Conservation (phyloP, 768 basidiomycete species). For the Royoungia palumana region DNA sequence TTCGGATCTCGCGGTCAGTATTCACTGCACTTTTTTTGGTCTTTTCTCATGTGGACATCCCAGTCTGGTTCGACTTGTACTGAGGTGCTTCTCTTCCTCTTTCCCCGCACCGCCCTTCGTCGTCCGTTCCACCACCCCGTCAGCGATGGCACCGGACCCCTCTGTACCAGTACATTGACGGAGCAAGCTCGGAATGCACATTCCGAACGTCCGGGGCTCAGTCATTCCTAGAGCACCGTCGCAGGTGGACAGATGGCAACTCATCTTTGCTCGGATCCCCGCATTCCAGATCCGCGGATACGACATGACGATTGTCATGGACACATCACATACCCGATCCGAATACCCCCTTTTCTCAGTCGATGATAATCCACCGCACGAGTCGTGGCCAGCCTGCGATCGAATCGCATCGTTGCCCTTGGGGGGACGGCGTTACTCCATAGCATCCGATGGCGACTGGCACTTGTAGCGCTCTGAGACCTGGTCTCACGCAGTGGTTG, state of each 20-base stretch:
- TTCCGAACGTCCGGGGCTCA: neutral
- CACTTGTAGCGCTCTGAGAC: too few species aligned
- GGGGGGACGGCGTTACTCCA: too few species aligned
- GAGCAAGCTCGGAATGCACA: neutral
- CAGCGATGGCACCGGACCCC: neutral
- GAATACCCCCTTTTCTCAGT: too few species aligned
- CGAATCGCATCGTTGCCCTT: too few species aligned
- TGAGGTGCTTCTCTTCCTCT: neutral
- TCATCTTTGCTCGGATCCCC: neutral
- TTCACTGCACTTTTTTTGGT: too few species aligned
- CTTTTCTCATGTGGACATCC: neutral
- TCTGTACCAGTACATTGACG: neutral
- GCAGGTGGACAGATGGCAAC: neutral
- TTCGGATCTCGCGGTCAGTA: conserved; percentile 12
- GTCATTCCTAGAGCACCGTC: neutral
- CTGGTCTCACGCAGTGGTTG: neutral
- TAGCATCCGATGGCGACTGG: too few species aligned
- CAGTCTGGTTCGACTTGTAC: neutral
- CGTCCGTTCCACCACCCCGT: too few species aligned
- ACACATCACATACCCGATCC: neutral
- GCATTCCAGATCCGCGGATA: conserved; percentile 1
- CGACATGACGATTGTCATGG: neutral
- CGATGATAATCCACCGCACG: too few species aligned
- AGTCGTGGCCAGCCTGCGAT: too few species aligned
- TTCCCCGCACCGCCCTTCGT: neutral